A percentile compares a stretch with the other conserved stretches of the same genome.
phyloP scores from a whole-genome alignment of 2,329 filamentous ascomycete species.

The Verticillium isaacii region DNA sequence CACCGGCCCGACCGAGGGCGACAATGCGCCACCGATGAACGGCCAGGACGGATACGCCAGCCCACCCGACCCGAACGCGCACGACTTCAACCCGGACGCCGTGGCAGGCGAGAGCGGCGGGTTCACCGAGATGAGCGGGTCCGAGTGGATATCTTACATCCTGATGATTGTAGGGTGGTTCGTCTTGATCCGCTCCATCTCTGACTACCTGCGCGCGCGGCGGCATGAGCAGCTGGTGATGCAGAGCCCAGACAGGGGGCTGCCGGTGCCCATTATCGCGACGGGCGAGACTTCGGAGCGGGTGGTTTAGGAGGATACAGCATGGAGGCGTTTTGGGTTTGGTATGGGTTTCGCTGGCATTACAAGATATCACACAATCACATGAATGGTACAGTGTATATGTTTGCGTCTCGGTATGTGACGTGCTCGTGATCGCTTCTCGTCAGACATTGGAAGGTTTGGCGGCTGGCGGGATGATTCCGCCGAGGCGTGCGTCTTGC shows the following conservation, averaged over 20 bases:
- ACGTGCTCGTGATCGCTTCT: too few relatives aligned
- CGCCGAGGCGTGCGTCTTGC: background rate
- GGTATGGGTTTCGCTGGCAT: background rate
- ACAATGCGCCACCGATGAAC: slow-evolving; percentile 36
- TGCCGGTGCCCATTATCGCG: slow-evolving; percentile 81
- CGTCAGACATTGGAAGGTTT: too few relatives aligned
- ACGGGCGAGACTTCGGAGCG: slow-evolving; percentile 76
- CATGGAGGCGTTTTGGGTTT: slow-evolving; percentile 1
- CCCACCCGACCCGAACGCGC: slow-evolving; percentile 82
- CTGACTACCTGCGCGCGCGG: slow-evolving; percentile 82
- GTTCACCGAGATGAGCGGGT: slow-evolving; percentile 58
- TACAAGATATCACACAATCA: background rate
- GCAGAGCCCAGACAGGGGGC: slow-evolving; percentile 84
- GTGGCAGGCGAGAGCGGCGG: slow-evolving; percentile 46
- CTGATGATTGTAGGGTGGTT: slow-evolving; percentile 99
- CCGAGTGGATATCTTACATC: slow-evolving; percentile 86
- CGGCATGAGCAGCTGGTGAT: slow-evolving; percentile 90
- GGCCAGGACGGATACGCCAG: slow-evolving; percentile 57
- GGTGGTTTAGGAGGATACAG: slow-evolving; percentile 51
- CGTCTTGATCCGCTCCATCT: slow-evolving; percentile 88
- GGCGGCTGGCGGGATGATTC: too few relatives aligned
- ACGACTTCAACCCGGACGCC: slow-evolving; percentile 75
- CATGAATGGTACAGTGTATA: background rate
- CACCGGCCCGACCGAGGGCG: slow-evolving; percentile 40
- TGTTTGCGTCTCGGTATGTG: background rate